Conservation (phyloP, 495 filamentous ascomycete species). For the Diplogelasinospora grovesii region DNA sequence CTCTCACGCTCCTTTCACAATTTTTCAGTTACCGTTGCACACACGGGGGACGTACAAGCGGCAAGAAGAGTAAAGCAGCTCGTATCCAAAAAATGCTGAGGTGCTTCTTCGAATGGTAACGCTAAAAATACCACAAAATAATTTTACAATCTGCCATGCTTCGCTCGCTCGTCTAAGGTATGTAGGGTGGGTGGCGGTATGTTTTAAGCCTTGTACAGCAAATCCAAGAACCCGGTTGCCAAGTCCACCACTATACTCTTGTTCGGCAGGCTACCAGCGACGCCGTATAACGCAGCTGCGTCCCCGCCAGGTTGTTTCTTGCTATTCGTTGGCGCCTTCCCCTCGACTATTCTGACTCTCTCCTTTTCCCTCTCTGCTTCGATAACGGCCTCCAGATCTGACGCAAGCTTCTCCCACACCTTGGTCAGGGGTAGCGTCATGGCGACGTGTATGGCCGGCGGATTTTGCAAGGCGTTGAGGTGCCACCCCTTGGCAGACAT, state of each 20-base stretch:
- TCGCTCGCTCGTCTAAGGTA: too few relatives aligned
- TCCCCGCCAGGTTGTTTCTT: constrained; percentile 57
- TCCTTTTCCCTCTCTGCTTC: constrained; percentile 69
- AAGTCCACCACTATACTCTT: constrained; percentile 90
- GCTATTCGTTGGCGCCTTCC: constrained; percentile 64
- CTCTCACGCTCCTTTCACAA: too few relatives aligned
- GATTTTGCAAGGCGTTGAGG: constrained; percentile 86
- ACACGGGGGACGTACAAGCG: too few relatives aligned
- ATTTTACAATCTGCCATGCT: too few relatives aligned
- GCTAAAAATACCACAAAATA: too few relatives aligned
- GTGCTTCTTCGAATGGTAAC: too few relatives aligned
- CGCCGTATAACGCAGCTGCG: constrained; percentile 84
- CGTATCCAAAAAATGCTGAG: too few relatives aligned
- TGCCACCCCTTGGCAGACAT: constrained; percentile 87
- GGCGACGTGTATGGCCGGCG: constrained; percentile 94
- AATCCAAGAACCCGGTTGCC: constrained; percentile 88
- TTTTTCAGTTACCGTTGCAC: too few relatives aligned
- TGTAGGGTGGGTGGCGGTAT: too few relatives aligned
- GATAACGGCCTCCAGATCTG: constrained; percentile 70
- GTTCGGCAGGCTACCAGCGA: constrained; percentile 89
- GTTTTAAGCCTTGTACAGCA: constrained; percentile 91
- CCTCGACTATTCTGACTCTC: constrained; percentile 57
- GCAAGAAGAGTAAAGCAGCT: too few relatives aligned
- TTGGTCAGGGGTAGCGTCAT: constrained; percentile 81
- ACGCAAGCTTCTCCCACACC: constrained; percentile 69